Percentiles rank a stretch among this genome's conserved stretches.
These are phyloP conservation scores for Hemileccinum impolitum DNA, from an alignment of 768 basidiomycete genomes.

Conservation along the genomic window DNA sequence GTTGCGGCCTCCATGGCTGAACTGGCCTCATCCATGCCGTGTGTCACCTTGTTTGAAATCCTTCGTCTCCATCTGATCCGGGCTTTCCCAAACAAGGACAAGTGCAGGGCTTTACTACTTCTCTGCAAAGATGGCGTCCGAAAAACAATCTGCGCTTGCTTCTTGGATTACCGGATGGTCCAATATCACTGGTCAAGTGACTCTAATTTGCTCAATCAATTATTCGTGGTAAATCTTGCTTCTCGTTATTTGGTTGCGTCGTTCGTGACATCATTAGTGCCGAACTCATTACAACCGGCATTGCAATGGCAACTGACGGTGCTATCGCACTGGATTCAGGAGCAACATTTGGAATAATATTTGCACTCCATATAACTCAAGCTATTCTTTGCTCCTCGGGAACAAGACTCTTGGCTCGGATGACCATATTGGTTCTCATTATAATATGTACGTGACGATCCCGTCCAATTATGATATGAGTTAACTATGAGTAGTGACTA, in stretches of 20 bases:
- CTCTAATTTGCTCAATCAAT: slow-evolving; percentile 24
- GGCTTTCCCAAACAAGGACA: slow-evolving; percentile 9
- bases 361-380: slow-evolving; percentile 16
- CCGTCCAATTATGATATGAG: neutral
- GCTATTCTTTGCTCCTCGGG: slow-evolving; percentile 22
- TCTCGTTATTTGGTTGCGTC: neutral
- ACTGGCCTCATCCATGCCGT: slow-evolving; percentile 22
- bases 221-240: slow-evolving; percentile 15
- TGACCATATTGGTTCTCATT: slow-evolving; percentile 14
- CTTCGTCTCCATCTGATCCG: neutral
- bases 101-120: slow-evolving; percentile 29
- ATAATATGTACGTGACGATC: slow-evolving; percentile 12
- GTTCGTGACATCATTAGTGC: slow-evolving; percentile 8
- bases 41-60: neutral
- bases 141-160: slow-evolving; percentile 23
- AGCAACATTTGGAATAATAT: slow-evolving; percentile 21
- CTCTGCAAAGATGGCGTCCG: slow-evolving; percentile 26
- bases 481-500: slow-evolving; percentile 12
- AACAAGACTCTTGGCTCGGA: slow-evolving; percentile 22
- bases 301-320: slow-evolving; percentile 24
- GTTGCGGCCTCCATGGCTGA: slow-evolving; percentile 21
- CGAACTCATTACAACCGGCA: slow-evolving; percentile 17
- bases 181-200: slow-evolving; percentile 26
- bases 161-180: slow-evolving; percentile 31
- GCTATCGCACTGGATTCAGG: slow-evolving; percentile 16